Conservation (phyloP, 1,284 basidiomycete genomes). For the Fomes fomentarius region DNA sequence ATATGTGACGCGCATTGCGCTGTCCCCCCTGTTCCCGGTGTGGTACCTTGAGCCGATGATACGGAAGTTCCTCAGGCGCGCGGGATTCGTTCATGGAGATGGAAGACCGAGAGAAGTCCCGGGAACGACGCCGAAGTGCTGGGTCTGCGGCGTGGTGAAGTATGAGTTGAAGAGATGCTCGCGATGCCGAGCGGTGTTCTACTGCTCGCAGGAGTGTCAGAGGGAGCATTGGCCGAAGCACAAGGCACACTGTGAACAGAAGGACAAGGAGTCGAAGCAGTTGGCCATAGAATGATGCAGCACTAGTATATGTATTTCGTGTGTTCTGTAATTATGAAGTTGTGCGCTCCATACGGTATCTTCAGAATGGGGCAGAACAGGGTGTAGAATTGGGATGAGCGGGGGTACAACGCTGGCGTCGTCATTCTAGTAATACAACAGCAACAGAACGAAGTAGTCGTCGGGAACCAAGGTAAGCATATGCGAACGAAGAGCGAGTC, state of each 20-base stretch:
- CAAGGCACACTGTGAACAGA: conserved; percentile 1
- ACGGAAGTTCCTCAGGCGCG: neutral
- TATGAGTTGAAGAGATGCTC: conserved; percentile 8
- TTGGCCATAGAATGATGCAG: too few species aligned
- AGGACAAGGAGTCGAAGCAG: neutral
- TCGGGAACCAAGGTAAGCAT: neutral
- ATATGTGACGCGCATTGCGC: conserved; percentile 47
- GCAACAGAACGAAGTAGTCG: neutral
- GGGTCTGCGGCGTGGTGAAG: neutral
- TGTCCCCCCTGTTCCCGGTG: conserved; percentile 51
- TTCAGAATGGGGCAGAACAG: too few species aligned
- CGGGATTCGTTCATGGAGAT: neutral
- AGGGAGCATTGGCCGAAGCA: conserved; percentile 22
- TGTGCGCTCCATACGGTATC: too few species aligned
- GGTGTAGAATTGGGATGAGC: too few species aligned
- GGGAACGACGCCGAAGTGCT: neutral
- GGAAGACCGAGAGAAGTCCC: neutral
- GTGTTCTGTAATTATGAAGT: too few species aligned
- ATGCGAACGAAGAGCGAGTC: neutral
- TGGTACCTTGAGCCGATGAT: conserved; percentile 33
- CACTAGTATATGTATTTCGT: too few species aligned
- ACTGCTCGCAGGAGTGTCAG: conserved; percentile 24
- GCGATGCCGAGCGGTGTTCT: conserved; percentile 19
- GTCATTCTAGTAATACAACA: neutral
- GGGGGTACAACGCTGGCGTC: too few species aligned